Conservation (phyloP, 495 filamentous ascomycete species). For the Podospora australis region DNA sequence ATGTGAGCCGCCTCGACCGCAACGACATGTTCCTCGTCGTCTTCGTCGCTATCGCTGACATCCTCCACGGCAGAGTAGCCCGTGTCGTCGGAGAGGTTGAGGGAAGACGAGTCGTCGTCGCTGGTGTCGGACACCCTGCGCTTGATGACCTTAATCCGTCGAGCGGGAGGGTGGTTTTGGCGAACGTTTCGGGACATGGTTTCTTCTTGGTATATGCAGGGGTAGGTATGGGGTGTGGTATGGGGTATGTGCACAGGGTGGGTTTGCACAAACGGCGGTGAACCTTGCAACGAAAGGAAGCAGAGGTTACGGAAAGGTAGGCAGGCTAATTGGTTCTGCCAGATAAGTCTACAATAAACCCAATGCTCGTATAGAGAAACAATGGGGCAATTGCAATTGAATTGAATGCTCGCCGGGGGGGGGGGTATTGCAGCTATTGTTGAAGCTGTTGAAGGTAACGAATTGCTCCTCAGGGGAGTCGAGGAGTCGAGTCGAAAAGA, state of each 20-base stretch:
- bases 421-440: background rate
- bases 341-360: background rate
- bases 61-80: constrained; percentile 68
- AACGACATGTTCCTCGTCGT: constrained; percentile 63
- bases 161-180: constrained; percentile 40
- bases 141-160: constrained; percentile 25
- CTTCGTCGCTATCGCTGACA: constrained; percentile 66
- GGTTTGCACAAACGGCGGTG: constrained; percentile 35
- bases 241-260: constrained; percentile 8
- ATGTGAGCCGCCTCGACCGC: constrained; percentile 69
- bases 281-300: constrained; percentile 11
- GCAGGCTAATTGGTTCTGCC: background rate
- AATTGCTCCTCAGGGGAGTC: background rate
- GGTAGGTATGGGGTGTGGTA: constrained; percentile 9
- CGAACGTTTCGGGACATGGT: constrained; percentile 49
- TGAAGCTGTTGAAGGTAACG: background rate
- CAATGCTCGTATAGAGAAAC: constrained; percentile 3
- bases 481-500: background rate
- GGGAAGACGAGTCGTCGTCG: constrained; percentile 34
- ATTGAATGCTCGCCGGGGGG: too few relatives aligned
- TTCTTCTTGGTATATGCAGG: constrained; percentile 18
- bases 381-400: background rate
- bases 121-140: constrained; percentile 32
- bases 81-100: constrained; percentile 57
- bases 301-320: background rate